Evolutionary conservation across 257 asterid genomes (phyloP).

Genomic region (Gynochthodes officinalis): DNA sequence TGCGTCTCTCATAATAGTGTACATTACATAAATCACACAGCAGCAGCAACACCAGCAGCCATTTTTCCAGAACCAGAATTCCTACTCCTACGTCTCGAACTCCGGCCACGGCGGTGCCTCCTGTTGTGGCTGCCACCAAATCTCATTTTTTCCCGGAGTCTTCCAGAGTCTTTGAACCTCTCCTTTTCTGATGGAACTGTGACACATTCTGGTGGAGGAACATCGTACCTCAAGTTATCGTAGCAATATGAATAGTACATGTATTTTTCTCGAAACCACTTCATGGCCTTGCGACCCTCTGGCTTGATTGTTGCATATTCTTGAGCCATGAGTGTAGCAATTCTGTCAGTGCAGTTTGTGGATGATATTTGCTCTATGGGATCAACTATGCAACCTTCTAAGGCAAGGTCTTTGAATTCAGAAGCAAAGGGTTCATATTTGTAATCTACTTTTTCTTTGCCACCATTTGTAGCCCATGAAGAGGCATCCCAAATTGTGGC

Average conservation of each 20-base stretch:
- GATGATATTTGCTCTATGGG: conserved; percentile 70
- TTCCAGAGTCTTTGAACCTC: conserved; percentile 48
- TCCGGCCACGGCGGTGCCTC: conserved; percentile 38
- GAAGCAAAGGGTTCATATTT: conserved; percentile 63
- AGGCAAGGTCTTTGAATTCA: conserved; percentile 60
- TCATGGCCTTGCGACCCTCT: conserved; percentile 47
- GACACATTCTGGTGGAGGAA: conserved; percentile 74
- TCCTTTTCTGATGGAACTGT: conserved; percentile 53
- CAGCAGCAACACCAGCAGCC: conserved; percentile 18
- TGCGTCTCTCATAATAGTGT: neutral
- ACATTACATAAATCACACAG: conserved; percentile 14
- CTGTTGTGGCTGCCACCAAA: conserved; percentile 45
- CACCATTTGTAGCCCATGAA: conserved; percentile 90
- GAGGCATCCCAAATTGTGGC: conserved; percentile 99
- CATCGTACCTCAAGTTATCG: conserved; percentile 63
- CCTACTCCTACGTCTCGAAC: conserved; percentile 25
- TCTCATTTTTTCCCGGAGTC: conserved; percentile 54
- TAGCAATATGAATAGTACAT: conserved; percentile 84
- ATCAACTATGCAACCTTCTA: conserved; percentile 75
- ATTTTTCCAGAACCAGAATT: conserved; percentile 7
- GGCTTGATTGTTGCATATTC: conserved; percentile 41
- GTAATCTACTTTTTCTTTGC: conserved; percentile 73
- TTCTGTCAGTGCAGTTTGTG: conserved; percentile 56
- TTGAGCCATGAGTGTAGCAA: conserved; percentile 24
- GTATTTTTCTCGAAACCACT: conserved; percentile 52